Base-by-base conservation (phyloP, 352 stramenopile species). In the Phytopythium mirpurense region DNA sequence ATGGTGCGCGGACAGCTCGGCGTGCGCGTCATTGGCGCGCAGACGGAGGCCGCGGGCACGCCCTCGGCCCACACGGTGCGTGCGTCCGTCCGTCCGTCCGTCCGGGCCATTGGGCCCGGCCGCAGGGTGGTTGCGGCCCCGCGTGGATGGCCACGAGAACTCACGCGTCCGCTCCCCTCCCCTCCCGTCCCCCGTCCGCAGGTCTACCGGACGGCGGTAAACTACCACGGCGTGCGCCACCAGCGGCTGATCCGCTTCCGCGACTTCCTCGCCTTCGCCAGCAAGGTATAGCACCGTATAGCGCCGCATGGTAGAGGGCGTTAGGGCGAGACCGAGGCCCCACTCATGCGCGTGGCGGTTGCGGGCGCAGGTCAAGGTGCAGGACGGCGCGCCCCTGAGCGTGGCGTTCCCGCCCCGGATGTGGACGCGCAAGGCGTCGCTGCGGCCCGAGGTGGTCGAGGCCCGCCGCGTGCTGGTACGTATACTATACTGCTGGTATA, bases 151-250 rank as follows among this genome's bases (percentile, higher is more conserved):
- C n/a, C n/a, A n/a, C n/a, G n/a, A n/a, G n/a, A n/a, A n/a, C n/a
- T n/a, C n/a, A n/a, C n/a, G n/a, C n/a, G n/a, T n/a, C n/a, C n/a
- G n/a, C n/a, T n/a, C n/a, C n/a, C n/a, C n/a, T 41, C 12, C 10
- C 12, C 15, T 21, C 36, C 36, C 48, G 10, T n/a, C 40, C n/a
- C 21, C 12, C n/a, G 12, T 36, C 4, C 47, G 23, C 48, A 79
- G 72, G 67, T 88, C 15, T 92, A 89, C 56, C 77, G 77, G 45
- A 90, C 82, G 40, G 74, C 73, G 8, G 70, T 85, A 36, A 90
- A 80, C 61, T 87, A 75, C 32, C 57, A 65, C 32, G 78, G 79
- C 8, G 46, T 83, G 41, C 87, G 73, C 65, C 88, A 77, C 56
- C 72, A 92, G 51, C 78, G 82, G 1, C 56, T 90, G 21, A 59